Evolutionary conservation across 331 rosid species (phyloP).

Genomic region (Malus hybrid): DNA sequence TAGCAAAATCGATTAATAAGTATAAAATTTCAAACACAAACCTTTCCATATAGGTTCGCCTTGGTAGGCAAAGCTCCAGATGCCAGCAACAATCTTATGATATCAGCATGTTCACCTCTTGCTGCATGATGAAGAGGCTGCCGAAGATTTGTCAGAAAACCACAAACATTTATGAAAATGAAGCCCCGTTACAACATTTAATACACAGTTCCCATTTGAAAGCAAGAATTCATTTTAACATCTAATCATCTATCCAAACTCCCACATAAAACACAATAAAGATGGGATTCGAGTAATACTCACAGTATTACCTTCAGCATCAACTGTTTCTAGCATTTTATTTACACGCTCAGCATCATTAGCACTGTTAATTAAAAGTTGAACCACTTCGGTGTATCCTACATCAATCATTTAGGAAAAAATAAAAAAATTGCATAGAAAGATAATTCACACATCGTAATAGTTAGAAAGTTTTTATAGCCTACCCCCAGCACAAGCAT

Average conservation of each 20-base stretch:
- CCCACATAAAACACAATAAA: not conserved
- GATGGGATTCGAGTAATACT: slow-evolving; percentile 16
- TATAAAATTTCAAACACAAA: slow-evolving; percentile 12
- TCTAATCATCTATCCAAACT: too few species aligned
- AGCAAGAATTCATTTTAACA: not conserved
- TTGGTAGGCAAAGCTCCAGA: slow-evolving; percentile 55
- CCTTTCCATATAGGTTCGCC: slow-evolving; percentile 67
- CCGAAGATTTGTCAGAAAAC: too few species aligned
- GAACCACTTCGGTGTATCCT: slow-evolving; percentile 74
- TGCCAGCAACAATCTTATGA: slow-evolving; percentile 48
- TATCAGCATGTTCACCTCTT: slow-evolving; percentile 68
- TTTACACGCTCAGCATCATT: slow-evolving; percentile 36
- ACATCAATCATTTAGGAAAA: slow-evolving; percentile 4
- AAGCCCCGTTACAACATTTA: not conserved
- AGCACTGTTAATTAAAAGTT: slow-evolving; percentile 50
- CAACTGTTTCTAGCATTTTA: slow-evolving; percentile 78
- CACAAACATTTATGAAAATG: too few species aligned
- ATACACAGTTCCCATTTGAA: not conserved
- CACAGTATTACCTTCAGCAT: slow-evolving; percentile 89
- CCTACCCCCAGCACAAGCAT: slow-evolving; percentile 95
- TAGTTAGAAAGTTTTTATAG: not conserved
- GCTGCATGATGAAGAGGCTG: slow-evolving; percentile 97
- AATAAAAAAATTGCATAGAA: not conserved
- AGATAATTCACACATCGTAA: not conserved
- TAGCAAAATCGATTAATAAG: not conserved